These are phyloP conservation scores for Suillus subalutaceus DNA, from an alignment of 768 basidiomycete species.

Conservation along the genomic window DNA sequence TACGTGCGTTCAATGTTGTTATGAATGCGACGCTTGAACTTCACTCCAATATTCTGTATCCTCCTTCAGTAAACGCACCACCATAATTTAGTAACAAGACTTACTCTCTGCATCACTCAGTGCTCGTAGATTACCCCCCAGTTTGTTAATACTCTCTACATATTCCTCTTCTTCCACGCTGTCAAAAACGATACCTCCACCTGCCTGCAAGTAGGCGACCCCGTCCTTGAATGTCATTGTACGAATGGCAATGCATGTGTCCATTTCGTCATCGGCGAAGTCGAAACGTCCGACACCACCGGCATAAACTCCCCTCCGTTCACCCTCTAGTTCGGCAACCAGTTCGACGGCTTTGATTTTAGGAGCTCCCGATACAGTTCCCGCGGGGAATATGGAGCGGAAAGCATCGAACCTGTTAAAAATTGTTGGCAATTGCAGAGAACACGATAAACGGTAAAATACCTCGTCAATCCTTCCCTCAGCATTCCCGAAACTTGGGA, in stretches of 20 bases:
- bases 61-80: slow-evolving; percentile 22
- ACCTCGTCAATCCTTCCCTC: slow-evolving; percentile 85
- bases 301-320: slow-evolving; percentile 92
- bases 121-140: slow-evolving; percentile 83
- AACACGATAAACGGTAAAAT: slow-evolving; percentile 14
- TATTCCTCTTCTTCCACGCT: slow-evolving; percentile 98
- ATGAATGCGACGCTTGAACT: slow-evolving; percentile 51
- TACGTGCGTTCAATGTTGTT: slow-evolving; percentile 18
- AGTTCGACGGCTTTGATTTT: slow-evolving; percentile 99
- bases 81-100: slow-evolving; percentile 31
- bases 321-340: slow-evolving; percentile 81
- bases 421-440: slow-evolving; percentile 8
- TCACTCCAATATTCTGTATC: slow-evolving; percentile 70
- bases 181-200: slow-evolving; percentile 97
- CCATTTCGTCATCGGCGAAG: slow-evolving; percentile 93
- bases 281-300: slow-evolving; percentile 99
- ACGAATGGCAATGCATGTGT: slow-evolving; percentile 97
- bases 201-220: slow-evolving; percentile 89
- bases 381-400: slow-evolving; percentile 98
- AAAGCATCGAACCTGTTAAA: slow-evolving; percentile 89
- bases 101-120: slow-evolving; percentile 87
- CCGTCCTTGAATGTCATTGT: slow-evolving; percentile 98
- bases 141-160: slow-evolving; percentile 92
- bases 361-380: slow-evolving; percentile 97
- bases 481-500: slow-evolving; percentile 90